phyloP scores from a whole-genome alignment of 148 eudicot genomes.

The Fagopyrum homotropicum region DNA sequence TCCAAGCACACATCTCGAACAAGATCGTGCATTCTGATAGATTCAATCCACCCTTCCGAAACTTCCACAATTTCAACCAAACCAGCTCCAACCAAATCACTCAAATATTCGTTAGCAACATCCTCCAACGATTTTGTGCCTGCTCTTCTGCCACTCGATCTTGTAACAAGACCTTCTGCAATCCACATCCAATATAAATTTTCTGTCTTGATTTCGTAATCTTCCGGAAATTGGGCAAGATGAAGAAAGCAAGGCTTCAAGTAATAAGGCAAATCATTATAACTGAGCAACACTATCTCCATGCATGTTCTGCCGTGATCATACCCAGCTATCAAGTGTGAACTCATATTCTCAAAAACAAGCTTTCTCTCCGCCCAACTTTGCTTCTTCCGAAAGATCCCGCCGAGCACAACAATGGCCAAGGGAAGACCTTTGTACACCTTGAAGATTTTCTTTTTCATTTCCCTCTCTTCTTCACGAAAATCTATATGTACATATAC shows the following conservation, averaged over 20 bases:
- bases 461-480: too few relatives aligned
- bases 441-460: too few relatives aligned
- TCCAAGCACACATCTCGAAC: background rate
- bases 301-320: background rate
- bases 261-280: background rate
- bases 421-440: too few relatives aligned
- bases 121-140: background rate
- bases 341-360: background rate
- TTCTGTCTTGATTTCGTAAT: background rate
- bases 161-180: constrained; percentile 9
- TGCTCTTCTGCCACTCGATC: background rate
- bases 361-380: too few relatives aligned
- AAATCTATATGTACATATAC: too few relatives aligned
- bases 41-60: background rate
- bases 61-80: background rate
- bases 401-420: too few relatives aligned
- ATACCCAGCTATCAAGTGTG: background rate
- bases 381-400: too few relatives aligned
- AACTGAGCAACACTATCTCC: background rate
- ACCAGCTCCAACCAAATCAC: constrained; percentile 4
- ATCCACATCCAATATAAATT: background rate
- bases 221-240: background rate
- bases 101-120: background rate
- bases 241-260: constrained; percentile 7
- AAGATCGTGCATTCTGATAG: background rate